Percentiles rank a stretch among this genome's conserved stretches.
Conservation (phyloP, 495 filamentous ascomycete species). For the Aspergillus heteromorphus region DNA sequence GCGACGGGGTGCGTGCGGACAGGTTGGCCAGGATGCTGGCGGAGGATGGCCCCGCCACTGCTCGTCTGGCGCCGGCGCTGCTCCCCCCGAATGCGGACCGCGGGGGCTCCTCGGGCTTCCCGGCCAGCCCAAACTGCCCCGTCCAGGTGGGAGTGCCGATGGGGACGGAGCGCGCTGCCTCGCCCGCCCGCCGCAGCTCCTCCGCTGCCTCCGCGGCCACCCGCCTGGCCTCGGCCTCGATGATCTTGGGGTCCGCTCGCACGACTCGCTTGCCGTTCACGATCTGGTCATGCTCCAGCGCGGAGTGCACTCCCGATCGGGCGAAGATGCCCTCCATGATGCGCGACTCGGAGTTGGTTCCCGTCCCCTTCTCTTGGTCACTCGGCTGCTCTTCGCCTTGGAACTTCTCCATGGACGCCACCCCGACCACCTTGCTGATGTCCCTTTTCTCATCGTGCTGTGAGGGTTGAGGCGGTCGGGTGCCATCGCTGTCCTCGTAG, state of each 20-base stretch:
- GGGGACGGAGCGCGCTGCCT: conserved; percentile 62
- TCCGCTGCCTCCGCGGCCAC: conserved; percentile 73
- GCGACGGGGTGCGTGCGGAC: conserved; percentile 29
- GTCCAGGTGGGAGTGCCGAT: conserved; percentile 94
- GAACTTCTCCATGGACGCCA: conserved; percentile 54
- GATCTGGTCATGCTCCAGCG: conserved; percentile 85
- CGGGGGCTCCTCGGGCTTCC: conserved; percentile 41
- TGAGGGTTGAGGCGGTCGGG: conserved; percentile 18
- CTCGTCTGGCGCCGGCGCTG: conserved; percentile 30
- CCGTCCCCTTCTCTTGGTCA: conserved; percentile 31
- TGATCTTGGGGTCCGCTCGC: conserved; percentile 62
- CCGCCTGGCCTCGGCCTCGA: conserved; percentile 73
- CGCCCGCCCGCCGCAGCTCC: conserved; percentile 65
- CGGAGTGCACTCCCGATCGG: conserved; percentile 73
- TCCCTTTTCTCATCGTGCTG: conserved; percentile 31
- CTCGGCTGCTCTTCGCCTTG: conserved; percentile 32
- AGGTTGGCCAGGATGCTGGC: conserved; percentile 55
- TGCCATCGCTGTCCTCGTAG: conserved; percentile 24
- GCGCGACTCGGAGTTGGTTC: conserved; percentile 51
- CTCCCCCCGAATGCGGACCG: conserved; percentile 18
- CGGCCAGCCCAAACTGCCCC: conserved; percentile 70
- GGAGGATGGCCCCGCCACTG: conserved; percentile 46
- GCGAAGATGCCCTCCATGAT: conserved; percentile 86
- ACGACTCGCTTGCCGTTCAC: conserved; percentile 61
- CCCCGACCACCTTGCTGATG: conserved; percentile 49